phyloP scores from a whole-genome alignment of 768 basidiomycete species.

The Tylopilus intermedius region DNA sequence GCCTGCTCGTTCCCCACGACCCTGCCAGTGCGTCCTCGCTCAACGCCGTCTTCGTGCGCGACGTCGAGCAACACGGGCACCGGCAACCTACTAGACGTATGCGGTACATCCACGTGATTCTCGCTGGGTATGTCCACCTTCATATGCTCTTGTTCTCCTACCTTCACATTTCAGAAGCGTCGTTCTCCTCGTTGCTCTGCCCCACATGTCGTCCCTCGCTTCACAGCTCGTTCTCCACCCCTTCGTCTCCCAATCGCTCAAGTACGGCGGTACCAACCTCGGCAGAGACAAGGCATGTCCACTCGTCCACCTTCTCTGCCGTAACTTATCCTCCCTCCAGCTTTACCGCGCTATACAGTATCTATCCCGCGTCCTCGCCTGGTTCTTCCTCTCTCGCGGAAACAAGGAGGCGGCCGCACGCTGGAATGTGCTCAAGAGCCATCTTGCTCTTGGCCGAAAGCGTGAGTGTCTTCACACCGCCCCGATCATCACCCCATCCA shows the following conservation, averaged over 20 bases:
- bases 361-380: conserved; percentile 83
- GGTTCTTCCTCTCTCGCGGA: conserved; percentile 68
- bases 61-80: neutral
- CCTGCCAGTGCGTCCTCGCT: neutral
- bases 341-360: conserved; percentile 89
- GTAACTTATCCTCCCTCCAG: conserved; percentile 36
- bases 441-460: conserved; percentile 82
- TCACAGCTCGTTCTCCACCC: conserved; percentile 87
- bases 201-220: conserved; percentile 38
- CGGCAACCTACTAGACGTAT: neutral
- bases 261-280: conserved; percentile 72
- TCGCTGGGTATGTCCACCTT: conserved; percentile 2
- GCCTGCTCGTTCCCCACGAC: conserved; percentile 1
- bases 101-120: conserved; percentile 28
- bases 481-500: neutral
- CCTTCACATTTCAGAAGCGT: conserved; percentile 3
- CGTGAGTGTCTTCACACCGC: conserved; percentile 38
- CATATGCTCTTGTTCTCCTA: neutral
- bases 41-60: neutral
- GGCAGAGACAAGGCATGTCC: conserved; percentile 83
- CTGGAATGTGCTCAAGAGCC: conserved; percentile 81
- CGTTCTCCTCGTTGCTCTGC: conserved; percentile 10
- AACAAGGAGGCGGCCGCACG: conserved; percentile 65
- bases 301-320: neutral
- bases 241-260: conserved; percentile 65